phyloP scores from a whole-genome alignment of 2,329 filamentous ascomycete genomes.

The Emericellopsis cladophorae region DNA sequence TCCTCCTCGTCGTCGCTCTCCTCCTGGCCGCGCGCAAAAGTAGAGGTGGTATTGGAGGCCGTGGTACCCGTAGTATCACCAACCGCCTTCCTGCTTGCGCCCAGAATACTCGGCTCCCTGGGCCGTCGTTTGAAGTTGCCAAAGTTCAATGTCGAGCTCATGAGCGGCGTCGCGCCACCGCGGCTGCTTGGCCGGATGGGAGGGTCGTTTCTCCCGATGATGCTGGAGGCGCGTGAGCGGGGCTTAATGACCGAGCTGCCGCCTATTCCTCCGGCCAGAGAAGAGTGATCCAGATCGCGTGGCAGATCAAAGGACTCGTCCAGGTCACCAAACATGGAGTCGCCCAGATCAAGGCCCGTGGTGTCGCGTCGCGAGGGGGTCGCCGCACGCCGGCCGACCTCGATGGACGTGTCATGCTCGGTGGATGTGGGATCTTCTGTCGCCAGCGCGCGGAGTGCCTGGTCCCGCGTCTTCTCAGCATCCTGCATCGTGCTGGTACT shows the following conservation, averaged over 20 bases:
- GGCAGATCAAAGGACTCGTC: slow-evolving; percentile 25
- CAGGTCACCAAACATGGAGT: slow-evolving; percentile 33
- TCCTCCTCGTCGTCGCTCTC: slow-evolving; percentile 12
- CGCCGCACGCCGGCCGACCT: slow-evolving; percentile 20
- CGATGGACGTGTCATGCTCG: slow-evolving; percentile 9
- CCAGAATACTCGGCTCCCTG: slow-evolving; percentile 49
- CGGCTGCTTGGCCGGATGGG: slow-evolving; percentile 41
- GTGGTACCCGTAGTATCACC: background rate
- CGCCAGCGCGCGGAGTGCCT: slow-evolving; percentile 21
- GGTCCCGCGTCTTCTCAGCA: slow-evolving; percentile 18
- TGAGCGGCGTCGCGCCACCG: slow-evolving; percentile 30
- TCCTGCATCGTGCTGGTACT: slow-evolving; percentile 8
- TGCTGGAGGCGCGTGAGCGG: slow-evolving; percentile 30
- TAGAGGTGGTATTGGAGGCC: background rate
- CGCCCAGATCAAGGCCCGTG: slow-evolving; percentile 34
- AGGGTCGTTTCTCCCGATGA: slow-evolving; percentile 35
- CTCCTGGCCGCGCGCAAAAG: no score
- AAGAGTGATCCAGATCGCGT: slow-evolving; percentile 27
- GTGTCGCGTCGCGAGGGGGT: slow-evolving; percentile 22
- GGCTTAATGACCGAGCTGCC: slow-evolving; percentile 19
- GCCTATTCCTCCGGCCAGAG: slow-evolving; percentile 18
- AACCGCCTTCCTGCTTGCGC: slow-evolving; percentile 31
- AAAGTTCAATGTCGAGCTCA: slow-evolving; percentile 40
- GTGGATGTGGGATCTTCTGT: slow-evolving; percentile 17
- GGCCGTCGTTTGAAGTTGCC: slow-evolving; percentile 43